phyloP scores from a whole-genome alignment of 371 early-diverging fungal genomes.

The Rhizopus microsporus region DNA sequence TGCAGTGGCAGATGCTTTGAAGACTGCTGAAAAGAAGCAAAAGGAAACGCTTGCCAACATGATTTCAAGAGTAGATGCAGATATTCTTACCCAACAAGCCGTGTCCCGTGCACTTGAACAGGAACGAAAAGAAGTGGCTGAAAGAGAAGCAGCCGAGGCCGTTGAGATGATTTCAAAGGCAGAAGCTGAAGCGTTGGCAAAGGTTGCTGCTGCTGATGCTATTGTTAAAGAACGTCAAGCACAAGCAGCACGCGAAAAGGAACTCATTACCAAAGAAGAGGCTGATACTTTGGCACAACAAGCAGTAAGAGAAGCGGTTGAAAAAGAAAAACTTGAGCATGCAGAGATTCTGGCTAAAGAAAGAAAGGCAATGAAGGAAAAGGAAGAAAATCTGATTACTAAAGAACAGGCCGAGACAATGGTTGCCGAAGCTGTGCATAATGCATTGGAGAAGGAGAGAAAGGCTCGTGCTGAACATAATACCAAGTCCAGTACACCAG shows the following conservation, averaged over 20 bases:
- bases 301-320: constrained; percentile 21
- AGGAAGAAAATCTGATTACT: constrained; percentile 19
- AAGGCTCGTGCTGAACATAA: not conserved
- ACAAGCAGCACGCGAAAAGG: constrained; percentile 25
- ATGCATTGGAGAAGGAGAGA: constrained; percentile 14
- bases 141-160: constrained; percentile 19
- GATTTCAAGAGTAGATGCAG: constrained; percentile 18
- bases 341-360: constrained; percentile 13
- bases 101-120: constrained; percentile 19
- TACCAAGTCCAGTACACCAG: not conserved
- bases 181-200: constrained; percentile 25
- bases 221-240: constrained; percentile 34
- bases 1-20: constrained; percentile 17
- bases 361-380: constrained; percentile 24
- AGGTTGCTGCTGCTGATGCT: constrained; percentile 31
- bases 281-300: constrained; percentile 13
- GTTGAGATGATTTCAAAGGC: constrained; percentile 30
- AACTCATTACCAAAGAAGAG: constrained; percentile 28
- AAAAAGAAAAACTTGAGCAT: constrained; percentile 18
- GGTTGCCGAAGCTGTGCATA: constrained; percentile 11
- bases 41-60: constrained; percentile 15
- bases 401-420: constrained; percentile 22
- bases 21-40: constrained; percentile 15
- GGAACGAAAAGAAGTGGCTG: constrained; percentile 19
- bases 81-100: constrained; percentile 15